Conservation (phyloP, 768 basidiomycete genomes). For the Naganishia randhawae region DNA sequence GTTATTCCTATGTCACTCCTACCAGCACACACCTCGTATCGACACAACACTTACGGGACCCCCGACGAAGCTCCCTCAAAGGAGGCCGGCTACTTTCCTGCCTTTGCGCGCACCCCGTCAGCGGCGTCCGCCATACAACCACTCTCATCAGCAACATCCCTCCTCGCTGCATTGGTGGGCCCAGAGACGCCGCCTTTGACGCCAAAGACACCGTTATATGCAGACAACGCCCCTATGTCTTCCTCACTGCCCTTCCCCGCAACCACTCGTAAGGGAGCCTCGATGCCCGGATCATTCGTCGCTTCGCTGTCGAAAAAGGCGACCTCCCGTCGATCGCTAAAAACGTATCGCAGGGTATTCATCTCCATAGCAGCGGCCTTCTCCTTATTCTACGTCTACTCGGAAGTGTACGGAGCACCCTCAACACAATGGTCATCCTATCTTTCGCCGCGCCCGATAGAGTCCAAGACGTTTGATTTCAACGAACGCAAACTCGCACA, state of each 20-base stretch:
- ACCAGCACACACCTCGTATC: neutral
- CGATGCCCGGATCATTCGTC: neutral
- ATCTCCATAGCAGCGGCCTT: conserved; percentile 4
- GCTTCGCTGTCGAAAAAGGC: neutral
- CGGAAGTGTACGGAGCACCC: neutral
- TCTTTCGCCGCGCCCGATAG: neutral
- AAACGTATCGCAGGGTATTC: conserved; percentile 6
- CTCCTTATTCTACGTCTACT: conserved; percentile 11
- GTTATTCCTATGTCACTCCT: conserved; percentile 5
- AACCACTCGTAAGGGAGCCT: neutral
- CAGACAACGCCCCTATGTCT: neutral
- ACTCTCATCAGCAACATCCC: neutral
- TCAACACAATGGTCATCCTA: neutral
- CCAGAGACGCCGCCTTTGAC: neutral
- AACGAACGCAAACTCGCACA: conserved; percentile 8
- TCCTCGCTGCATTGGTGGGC: neutral
- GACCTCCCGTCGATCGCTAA: conserved; percentile 1
- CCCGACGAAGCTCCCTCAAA: neutral
- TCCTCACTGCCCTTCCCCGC: neutral
- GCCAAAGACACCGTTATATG: neutral
- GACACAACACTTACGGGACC: neutral
- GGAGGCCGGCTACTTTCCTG: conserved; percentile 6
- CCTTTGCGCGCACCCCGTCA: neutral
- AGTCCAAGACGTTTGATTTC: neutral
- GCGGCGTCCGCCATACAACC: neutral